Base-by-base conservation (phyloP, 805 yeast species). In the Wickerhamomyces hampshirensis region DNA sequence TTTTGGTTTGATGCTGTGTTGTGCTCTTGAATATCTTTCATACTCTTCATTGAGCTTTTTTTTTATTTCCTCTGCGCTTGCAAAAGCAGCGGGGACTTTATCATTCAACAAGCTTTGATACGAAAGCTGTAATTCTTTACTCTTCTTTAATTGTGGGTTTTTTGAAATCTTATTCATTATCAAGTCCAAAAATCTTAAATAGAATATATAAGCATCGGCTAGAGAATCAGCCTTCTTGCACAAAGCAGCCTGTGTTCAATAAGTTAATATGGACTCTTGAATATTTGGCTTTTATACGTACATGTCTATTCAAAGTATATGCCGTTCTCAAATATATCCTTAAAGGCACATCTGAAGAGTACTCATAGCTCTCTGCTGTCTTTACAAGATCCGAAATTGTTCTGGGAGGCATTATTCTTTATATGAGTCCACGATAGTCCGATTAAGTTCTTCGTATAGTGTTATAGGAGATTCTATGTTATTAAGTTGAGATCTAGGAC, bases 181-280 rank as follows among this genome's bases (percentile, higher is more conserved):
- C 32, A 77, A 60, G 40, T 81, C 84, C 16, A 80, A 69, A 46
- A 75, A 79, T 38, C 88, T 58, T 30, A 72, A 59, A 48, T 77
- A 78, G 37, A 77, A 58, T 21, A 76, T 56, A 48, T 71, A 81
- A 0, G 85, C 75, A 39, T 71, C 73, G 28, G 66, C 69, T 28
- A 60, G 50, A 19, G 69, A 62, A 12, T 64, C 60, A 29, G 67
- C 73, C 15, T 56, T 53, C 14, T 62, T 63, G 53, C 68, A 75
- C 15, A 69, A 55, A 21, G 62, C 59, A 0, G 78, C 73, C 60
- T 69, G 17, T 12, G 17, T 35, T 15, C 28, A 21, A 55, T 28
- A n/a, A n/a, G n/a, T n/a, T n/a, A n/a, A n/a, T n/a, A n/a, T n/a
- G 34, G 8, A 5, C 7, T 11, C 14, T 27, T 23, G 14, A 35